Base-by-base conservation (phyloP, 202 grass and related monocot genomes). In the Brachypodium distachyon region DNA sequence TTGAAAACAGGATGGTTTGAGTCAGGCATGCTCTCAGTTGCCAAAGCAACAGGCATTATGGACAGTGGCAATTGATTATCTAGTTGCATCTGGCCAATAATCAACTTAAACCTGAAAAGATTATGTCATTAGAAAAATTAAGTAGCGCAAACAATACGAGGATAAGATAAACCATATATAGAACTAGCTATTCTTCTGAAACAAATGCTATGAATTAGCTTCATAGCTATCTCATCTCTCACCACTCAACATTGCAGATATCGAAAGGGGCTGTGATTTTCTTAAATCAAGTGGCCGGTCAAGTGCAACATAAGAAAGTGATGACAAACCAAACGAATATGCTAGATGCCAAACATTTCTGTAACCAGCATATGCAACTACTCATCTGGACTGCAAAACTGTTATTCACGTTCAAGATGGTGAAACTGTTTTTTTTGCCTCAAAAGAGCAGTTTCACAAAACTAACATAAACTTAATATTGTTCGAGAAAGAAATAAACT, bases 41-140 rank as follows among this genome's bases (percentile, higher is more conserved):
- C 83, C 66, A 98, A 86, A 83, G 86, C 40, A 98, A 98, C 96
- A 89, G 96, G 91, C 89, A 95, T 95, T 74, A 87, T 53, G 55
- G 95, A 88, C 50, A 98, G 51, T 78, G 95, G 95, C 51, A 98
- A 79, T 72, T 95, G 91, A 94, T 98, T 98, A 88, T 98, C 95
- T 78, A 98, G 81, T 83, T 98, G 95, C 65, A 98, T 70, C 38
- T 88, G 65, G 67, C 95, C 95, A 78, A 94, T 70, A 77, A 92
- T 91, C 56, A 98, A 84, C 70, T 98, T 98, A 87, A 98, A 90
- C 89, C 91, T 98, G 94, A 72, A 90, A 85, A 56, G 40, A 52
- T 8, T 73, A 28, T 13, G 18, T 68, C 47, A 60, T 16, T 2
- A 68, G 26, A 76, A 61, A 82, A 48, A 44, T 13, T n/a, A 40